These are phyloP conservation scores for Cylindrodendrum hubeiense DNA, from an alignment of 2,329 filamentous ascomycete genomes.

Conservation along the genomic window DNA sequence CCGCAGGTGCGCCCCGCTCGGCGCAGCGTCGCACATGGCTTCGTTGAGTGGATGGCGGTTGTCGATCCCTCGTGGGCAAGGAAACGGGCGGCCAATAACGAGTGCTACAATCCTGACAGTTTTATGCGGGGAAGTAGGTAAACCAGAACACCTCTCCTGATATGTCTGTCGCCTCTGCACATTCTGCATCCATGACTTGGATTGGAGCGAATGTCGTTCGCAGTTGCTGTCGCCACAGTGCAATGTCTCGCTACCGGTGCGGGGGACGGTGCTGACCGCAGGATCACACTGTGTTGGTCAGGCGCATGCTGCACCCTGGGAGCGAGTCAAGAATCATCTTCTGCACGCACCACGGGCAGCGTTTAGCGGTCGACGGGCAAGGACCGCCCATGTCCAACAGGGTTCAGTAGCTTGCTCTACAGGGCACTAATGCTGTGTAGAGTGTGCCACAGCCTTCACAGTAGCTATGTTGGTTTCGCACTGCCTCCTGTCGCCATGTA, in stretches of 20 bases:
- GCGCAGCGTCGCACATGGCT: constrained; percentile 26
- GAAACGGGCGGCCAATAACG: constrained; percentile 14
- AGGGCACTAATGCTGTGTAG: not conserved
- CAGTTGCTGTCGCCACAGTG: constrained; percentile 3
- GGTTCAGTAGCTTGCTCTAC: not conserved
- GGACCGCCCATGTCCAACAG: not conserved
- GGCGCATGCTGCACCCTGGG: constrained; percentile 7
- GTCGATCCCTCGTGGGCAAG: constrained; percentile 28
- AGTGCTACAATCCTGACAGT: not conserved
- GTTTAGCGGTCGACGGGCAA: not conserved
- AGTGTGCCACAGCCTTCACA: not conserved
- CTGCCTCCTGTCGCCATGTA: constrained; percentile 17
- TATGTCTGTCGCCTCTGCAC: not conserved
- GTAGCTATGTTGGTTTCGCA: not conserved
- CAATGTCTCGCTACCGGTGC: not conserved
- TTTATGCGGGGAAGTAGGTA: constrained; percentile 19
- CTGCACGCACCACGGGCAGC: not conserved
- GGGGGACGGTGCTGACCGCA: not conserved
- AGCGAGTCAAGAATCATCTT: constrained; percentile 34
- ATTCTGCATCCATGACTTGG: constrained; percentile 3
- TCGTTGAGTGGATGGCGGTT: constrained; percentile 34
- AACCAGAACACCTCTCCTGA: constrained; percentile 18
- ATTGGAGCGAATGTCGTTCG: not conserved
- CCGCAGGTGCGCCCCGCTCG: constrained; percentile 15
- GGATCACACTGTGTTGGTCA: constrained; percentile 11